Conservation (phyloP, 768 basidiomycete genomes). For the Daedalea quercina region DNA sequence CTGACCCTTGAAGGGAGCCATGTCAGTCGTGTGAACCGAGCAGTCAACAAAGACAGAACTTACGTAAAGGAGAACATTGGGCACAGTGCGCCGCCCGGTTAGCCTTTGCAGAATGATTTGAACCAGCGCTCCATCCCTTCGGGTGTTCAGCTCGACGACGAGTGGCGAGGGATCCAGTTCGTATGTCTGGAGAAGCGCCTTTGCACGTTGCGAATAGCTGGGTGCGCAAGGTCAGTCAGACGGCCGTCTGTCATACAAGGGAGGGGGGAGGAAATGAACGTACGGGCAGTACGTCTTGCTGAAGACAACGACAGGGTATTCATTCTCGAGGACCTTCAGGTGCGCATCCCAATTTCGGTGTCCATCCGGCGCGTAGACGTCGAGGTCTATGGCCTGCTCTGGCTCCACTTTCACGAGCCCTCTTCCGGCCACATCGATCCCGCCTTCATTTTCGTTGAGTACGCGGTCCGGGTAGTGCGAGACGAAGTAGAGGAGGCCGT, state of each 20-base stretch:
- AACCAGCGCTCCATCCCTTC: conserved; percentile 51
- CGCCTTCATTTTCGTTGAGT: conserved; percentile 22
- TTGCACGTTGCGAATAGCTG: conserved; percentile 57
- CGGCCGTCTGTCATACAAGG: neutral
- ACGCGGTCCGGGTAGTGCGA: conserved; percentile 40
- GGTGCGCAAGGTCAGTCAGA: conserved; percentile 1
- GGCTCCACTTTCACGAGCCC: conserved; percentile 38
- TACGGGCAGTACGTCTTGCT: conserved; percentile 84
- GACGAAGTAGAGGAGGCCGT: conserved; percentile 63
- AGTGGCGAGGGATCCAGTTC: conserved; percentile 57
- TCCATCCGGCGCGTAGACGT: conserved; percentile 47
- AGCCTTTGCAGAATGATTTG: conserved; percentile 62
- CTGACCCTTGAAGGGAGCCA: conserved; percentile 12
- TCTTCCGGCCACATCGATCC: conserved; percentile 13
- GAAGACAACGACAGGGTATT: conserved; percentile 68
- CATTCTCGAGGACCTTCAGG: conserved; percentile 33
- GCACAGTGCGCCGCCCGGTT: conserved; percentile 65
- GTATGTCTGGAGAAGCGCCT: conserved; percentile 54
- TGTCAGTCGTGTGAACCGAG: neutral
- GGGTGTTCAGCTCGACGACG: conserved; percentile 69
- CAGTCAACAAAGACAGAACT: neutral
- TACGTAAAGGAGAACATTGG: conserved; percentile 65
- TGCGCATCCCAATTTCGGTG: conserved; percentile 39
- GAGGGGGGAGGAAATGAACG: conserved; percentile 19
- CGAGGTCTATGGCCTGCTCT: conserved; percentile 39